Evolutionary conservation across 805 yeast species (phyloP).

Genomic region (Ogataea naganishii): DNA sequence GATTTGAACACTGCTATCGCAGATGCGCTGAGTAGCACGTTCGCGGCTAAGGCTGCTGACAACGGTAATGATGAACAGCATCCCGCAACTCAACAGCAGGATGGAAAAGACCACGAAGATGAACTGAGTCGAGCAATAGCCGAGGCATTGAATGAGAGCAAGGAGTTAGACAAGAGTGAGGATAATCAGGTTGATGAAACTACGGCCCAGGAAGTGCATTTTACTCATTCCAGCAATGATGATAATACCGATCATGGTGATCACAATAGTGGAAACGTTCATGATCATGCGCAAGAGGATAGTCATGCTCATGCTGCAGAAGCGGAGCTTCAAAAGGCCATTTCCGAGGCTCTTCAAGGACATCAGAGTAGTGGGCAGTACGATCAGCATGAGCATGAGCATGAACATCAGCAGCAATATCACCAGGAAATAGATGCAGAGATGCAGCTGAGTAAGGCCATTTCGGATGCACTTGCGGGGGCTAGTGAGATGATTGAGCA

Average conservation of each 20-base stretch:
- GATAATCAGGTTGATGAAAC: not conserved
- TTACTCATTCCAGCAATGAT: not conserved
- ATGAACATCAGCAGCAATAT: slow-evolving; percentile 2
- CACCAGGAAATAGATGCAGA: slow-evolving; percentile 7
- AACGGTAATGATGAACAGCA: slow-evolving; percentile 2
- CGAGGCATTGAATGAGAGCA: slow-evolving; percentile 13
- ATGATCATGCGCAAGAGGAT: slow-evolving; percentile 4
- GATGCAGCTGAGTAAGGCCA: slow-evolving; percentile 10
- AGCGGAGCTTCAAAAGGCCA: slow-evolving; percentile 14
- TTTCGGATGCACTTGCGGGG: slow-evolving; percentile 10
- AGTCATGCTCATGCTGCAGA: slow-evolving; percentile 5
- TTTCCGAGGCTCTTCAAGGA: slow-evolving; percentile 15
- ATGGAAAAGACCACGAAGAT: slow-evolving; percentile 10
- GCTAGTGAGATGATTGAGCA: not conserved
- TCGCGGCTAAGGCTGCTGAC: slow-evolving; percentile 4
- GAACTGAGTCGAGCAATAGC: slow-evolving; percentile 19
- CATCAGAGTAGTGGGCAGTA: not conserved
- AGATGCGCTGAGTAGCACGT: slow-evolving; percentile 15
- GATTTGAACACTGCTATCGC: slow-evolving; percentile 16
- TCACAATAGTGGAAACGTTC: not conserved
- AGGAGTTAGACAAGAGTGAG: not conserved
- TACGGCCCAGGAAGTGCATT: not conserved
- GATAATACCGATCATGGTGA: not conserved
- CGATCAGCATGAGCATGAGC: slow-evolving; percentile 4
- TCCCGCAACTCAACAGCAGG: not conserved